These are phyloP conservation scores for Zopfochytrium polystomum DNA, from an alignment of 371 early-diverging fungal species.

Conservation along the genomic window DNA sequence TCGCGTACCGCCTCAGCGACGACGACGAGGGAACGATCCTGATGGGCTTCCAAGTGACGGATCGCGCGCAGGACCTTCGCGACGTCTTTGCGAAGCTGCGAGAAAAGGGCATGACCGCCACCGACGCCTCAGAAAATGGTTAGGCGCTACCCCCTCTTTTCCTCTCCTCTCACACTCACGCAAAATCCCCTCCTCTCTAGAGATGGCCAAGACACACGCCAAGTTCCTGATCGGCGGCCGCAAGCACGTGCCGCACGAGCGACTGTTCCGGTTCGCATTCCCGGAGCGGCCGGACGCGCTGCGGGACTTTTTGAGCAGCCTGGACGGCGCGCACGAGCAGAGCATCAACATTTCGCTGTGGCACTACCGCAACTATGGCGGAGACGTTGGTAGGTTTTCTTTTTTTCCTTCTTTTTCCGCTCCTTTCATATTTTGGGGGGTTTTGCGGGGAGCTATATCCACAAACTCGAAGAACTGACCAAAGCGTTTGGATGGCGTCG, in stretches of 20 bases:
- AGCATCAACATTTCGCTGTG: slow-evolving; percentile 89
- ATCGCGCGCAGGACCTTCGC: slow-evolving; percentile 51
- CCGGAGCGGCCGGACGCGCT: slow-evolving; percentile 92
- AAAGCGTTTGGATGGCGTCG: slow-evolving; percentile 87
- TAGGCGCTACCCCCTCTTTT: too few species aligned
- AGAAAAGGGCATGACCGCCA: slow-evolving; percentile 69
- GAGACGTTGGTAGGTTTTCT: too few species aligned
- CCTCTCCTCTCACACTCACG: too few species aligned
- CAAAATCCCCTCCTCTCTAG: too few species aligned
- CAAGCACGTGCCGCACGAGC: slow-evolving; percentile 64
- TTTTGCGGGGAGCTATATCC: too few species aligned
- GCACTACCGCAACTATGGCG: too few species aligned
- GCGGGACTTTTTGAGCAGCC: slow-evolving; percentile 31
- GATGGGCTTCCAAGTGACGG: slow-evolving; percentile 73
- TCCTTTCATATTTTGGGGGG: too few species aligned
- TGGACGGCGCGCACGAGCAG: slow-evolving; percentile 53
- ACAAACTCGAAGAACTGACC: too few species aligned
- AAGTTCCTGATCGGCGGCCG: slow-evolving; percentile 86
- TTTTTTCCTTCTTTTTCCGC: too few species aligned
- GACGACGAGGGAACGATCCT: too few species aligned
- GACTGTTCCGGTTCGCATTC: slow-evolving; percentile 82
- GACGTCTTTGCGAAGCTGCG: slow-evolving; percentile 58
- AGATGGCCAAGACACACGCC: too few species aligned
- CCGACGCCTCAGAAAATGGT: slow-evolving; percentile 50
- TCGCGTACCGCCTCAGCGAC: too few species aligned